Conservation (phyloP, 2,329 filamentous ascomycete species). For the Kalmusia sp. region DNA sequence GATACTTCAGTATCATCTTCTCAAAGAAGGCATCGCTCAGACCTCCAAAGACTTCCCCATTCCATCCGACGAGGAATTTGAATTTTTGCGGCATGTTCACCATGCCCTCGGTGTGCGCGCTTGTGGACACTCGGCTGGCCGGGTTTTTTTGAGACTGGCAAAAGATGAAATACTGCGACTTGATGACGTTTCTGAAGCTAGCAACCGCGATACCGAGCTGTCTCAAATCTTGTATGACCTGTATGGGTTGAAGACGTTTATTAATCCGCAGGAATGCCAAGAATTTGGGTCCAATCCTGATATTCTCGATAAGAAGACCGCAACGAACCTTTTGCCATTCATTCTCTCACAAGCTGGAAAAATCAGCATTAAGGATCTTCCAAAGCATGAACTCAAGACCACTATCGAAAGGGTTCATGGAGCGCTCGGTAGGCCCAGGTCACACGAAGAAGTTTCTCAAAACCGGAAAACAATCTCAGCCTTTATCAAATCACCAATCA, state of each 20-base stretch:
- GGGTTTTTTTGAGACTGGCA: slow-evolving; percentile 87
- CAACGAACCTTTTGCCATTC: slow-evolving; percentile 82
- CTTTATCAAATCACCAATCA: slow-evolving; percentile 83
- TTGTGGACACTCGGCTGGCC: slow-evolving; percentile 84
- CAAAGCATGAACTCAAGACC: slow-evolving; percentile 87
- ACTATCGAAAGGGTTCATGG: slow-evolving; percentile 95
- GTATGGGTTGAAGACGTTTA: slow-evolving; percentile 47
- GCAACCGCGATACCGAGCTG: slow-evolving; percentile 73
- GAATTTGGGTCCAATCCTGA: slow-evolving; percentile 80
- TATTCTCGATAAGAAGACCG: slow-evolving; percentile 79
- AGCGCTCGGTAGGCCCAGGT: slow-evolving; percentile 78
- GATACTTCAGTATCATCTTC: slow-evolving; percentile 82
- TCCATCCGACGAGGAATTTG: slow-evolving; percentile 75
- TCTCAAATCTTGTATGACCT: slow-evolving; percentile 65
- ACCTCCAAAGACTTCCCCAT: slow-evolving; percentile 69
- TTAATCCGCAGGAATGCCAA: slow-evolving; percentile 41
- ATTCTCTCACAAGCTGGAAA: slow-evolving; percentile 81
- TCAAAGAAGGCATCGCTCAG: slow-evolving; percentile 77
- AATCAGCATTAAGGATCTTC: slow-evolving; percentile 87
- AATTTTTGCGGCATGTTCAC: slow-evolving; percentile 82
- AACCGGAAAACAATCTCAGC: slow-evolving; percentile 84
- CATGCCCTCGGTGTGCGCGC: slow-evolving; percentile 83
- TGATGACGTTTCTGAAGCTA: slow-evolving; percentile 76
- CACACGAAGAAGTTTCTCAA: slow-evolving; percentile 80
- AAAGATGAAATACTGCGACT: slow-evolving; percentile 83